phyloP scores from a whole-genome alignment of 345 rosid species.

The Syzygium aromaticum region DNA sequence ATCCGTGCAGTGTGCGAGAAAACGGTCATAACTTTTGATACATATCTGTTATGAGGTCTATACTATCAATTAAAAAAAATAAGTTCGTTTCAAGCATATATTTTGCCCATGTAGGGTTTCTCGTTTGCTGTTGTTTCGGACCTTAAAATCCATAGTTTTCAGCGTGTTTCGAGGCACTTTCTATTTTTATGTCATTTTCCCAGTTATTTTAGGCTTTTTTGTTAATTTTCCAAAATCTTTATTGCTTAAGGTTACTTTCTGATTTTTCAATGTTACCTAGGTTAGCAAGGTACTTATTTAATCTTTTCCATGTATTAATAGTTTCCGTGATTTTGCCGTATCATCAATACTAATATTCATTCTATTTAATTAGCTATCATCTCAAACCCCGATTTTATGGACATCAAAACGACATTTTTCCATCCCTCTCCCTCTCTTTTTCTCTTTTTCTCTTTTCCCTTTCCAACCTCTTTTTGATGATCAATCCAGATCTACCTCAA shows the following conservation, averaged over 20 bases:
- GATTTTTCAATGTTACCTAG: background rate
- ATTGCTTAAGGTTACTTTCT: background rate
- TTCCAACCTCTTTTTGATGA: too few species aligned
- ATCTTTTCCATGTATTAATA: background rate
- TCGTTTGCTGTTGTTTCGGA: background rate
- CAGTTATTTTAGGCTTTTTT: background rate
- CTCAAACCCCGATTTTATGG: too few species aligned
- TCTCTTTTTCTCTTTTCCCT: too few species aligned
- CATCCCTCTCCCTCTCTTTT: too few species aligned
- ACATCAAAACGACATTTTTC: too few species aligned
- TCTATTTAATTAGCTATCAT: too few species aligned
- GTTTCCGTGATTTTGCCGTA: background rate
- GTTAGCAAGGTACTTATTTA: background rate
- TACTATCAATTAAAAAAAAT: background rate
- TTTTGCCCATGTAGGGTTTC: background rate
- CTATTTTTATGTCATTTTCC: background rate
- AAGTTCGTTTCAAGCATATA: background rate
- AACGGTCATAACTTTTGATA: background rate
- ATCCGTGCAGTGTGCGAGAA: background rate
- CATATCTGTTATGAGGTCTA: background rate
- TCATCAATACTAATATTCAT: background rate
- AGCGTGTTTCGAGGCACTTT: background rate
- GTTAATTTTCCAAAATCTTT: background rate
- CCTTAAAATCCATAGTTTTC: background rate
- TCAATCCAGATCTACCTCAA: too few species aligned